Evolutionary conservation across 2,329 filamentous ascomycete species (phyloP).

Genomic region (Gyromitra esculenta): DNA sequence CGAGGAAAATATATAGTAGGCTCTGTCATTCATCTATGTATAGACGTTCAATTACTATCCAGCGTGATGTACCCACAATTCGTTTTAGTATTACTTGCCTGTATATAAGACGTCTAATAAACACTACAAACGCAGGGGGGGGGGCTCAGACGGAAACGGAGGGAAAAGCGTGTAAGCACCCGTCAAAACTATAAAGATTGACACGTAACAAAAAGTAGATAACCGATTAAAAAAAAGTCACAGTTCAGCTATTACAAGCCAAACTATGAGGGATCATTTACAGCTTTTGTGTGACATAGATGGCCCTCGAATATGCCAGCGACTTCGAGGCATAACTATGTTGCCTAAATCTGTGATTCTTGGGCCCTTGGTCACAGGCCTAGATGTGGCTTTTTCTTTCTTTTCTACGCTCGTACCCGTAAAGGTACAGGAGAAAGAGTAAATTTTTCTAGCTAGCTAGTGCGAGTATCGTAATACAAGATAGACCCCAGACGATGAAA

Average conservation of each 20-base stretch:
- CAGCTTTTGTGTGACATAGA: background rate
- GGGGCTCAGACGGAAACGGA: background rate
- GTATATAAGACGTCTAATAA: background rate
- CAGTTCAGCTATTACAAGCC: conserved; percentile 18
- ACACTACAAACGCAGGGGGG: background rate
- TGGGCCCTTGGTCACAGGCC: background rate
- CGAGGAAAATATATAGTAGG: too few relatives aligned
- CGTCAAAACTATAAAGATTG: background rate
- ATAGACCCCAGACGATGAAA: too few relatives aligned
- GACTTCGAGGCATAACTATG: background rate
- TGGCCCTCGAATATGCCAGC: background rate
- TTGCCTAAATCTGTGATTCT: background rate
- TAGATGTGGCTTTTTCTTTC: too few relatives aligned
- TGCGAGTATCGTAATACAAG: background rate
- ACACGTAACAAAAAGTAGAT: conserved; percentile 7
- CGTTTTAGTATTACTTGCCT: background rate
- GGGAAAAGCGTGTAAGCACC: background rate
- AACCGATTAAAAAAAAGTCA: conserved; percentile 28
- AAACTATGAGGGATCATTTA: background rate
- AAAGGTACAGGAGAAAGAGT: background rate
- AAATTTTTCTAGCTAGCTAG: background rate
- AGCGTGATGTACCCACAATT: too few relatives aligned
- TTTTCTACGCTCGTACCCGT: too few relatives aligned
- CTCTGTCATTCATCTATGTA: too few relatives aligned
- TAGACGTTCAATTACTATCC: too few relatives aligned